Evolutionary conservation across 768 basidiomycete species (phyloP), one percentile per base, ranked within the genome.

Genomic region (Podaxis mareebaensis): DNA sequence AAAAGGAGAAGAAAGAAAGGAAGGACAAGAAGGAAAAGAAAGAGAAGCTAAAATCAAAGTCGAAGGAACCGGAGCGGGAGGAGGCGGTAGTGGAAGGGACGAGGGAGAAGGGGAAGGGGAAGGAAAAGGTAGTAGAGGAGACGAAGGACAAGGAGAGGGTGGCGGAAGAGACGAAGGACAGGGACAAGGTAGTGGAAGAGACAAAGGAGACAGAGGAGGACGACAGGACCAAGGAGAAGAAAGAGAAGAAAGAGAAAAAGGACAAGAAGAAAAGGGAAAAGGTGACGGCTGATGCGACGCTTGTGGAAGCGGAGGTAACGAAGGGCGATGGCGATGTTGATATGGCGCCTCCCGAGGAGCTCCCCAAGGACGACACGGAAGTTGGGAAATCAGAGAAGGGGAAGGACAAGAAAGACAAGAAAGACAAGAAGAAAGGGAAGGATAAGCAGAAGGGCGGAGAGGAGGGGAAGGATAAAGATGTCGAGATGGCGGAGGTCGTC

Each of bases 61-160:
- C 8, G 17, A 33, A 10, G 33, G 33, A 33, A 2, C 33, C 20
- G 44, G 44, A 17, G 8, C 15, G 20, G n/a, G 20, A 13, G 44
- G n/a, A 13, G 39, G 17, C 36, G 52, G 39, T n/a, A 56, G 65
- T 42, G 67, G 68, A 52, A 65, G 66, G 38, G 56, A 65, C 75
- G 66, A 73, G 74, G 67, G 76, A 73, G 65, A 72, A 76, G 67
- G 73, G 71, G 65, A 72, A 76, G 67, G 73, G 71, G 59, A 69
- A 74, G 58, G 67, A 73, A 46, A 72, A 76, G 53, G 56, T 30
- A 53, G 26, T 20, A 30, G 51, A 53, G 36, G 38, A 72, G 53
- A 67, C 69, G 46, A 74, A 74, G 56, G 49, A 63, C n/a, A 63
- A 67, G 60, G 61, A 68, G 52, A 53, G 64, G 42, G 64, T 63